phyloP scores from a whole-genome alignment of 805 yeast species.

The Kodamaea lidongshanica region DNA sequence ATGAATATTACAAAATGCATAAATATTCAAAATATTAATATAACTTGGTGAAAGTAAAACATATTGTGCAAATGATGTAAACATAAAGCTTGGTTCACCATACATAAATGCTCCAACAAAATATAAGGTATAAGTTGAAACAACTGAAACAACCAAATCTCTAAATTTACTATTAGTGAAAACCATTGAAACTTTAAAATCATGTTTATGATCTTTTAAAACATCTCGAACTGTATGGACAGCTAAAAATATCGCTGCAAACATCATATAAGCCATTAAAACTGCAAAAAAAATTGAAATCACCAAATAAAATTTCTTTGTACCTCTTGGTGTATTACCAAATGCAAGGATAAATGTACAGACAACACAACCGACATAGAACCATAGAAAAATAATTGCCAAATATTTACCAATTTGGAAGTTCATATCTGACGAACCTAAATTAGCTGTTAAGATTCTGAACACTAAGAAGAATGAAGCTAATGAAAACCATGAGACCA shows the following conservation, averaged over 20 bases:
- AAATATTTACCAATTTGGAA: constrained; percentile 72
- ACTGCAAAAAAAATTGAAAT: constrained; percentile 79
- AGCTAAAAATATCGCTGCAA: constrained; percentile 79
- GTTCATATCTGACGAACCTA: constrained; percentile 55
- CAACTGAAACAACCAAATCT: constrained; percentile 79
- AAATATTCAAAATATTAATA: constrained; percentile 84
- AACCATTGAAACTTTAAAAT: constrained; percentile 40
- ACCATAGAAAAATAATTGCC: constrained; percentile 77
- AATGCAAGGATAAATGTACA: constrained; percentile 84
- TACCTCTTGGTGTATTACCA: constrained; percentile 93
- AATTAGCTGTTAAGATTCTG: constrained; percentile 76
- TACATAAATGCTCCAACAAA: constrained; percentile 72
- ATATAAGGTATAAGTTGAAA: constrained; percentile 78
- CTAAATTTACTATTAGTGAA: constrained; percentile 69
- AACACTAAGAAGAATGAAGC: constrained; percentile 90
- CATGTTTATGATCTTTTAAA: constrained; percentile 35
- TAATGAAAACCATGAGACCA: constrained; percentile 88
- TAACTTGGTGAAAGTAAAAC: constrained; percentile 81
- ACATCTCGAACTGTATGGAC: constrained; percentile 62
- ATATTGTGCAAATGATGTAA: constrained; percentile 82
- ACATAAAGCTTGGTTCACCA: constrained; percentile 89
- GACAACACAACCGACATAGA: constrained; percentile 72
- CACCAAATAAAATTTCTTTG: constrained; percentile 66
- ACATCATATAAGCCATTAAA: constrained; percentile 81
- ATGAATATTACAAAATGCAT: constrained; percentile 93